Base-by-base conservation (phyloP, 192 early-diverging fungal genomes). In the Backusella morwellensis region DNA sequence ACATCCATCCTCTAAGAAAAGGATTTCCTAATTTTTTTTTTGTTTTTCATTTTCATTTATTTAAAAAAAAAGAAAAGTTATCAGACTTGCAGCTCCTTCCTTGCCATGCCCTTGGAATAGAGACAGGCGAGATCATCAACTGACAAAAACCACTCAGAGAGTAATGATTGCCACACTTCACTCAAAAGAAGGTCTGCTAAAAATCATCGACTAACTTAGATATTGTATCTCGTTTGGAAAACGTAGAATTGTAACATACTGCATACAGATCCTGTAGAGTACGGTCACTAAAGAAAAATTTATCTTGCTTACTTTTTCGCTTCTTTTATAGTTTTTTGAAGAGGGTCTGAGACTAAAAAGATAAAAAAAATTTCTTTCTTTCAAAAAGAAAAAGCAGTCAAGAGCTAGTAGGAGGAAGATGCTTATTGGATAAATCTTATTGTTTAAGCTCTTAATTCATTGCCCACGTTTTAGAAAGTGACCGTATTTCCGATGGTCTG, bases 231-330 rank as follows among this genome's bases (percentile, higher is more conserved):
- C 71, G 76, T 77, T 77, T 77, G 32, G 54, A 77, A 77, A 77
- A 77, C 76, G 70, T 77, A 72, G 70, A 77, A 77, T 69, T 70
- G 76, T 72, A 59, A 77, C 70, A 69, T 77, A 77, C 76, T 77
- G 76, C 54, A 77, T 77, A 77, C 76, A 77, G 70, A 77, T 77
- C 76, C 76, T 77, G 76, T 77, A 77, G 76, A 77, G 76, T 77
- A 77, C 76, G 76, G 76, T 77, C 76, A 77, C 76, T 77, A 77
- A 77, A 72, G 76, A 72, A 77, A 77, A 77, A 77, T 52, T 17
- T 21, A 6, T 5, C 1, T 69, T 69, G 35, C 11, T 35, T 40
- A 69, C 35, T n/a, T 36, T 69, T 17, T 36, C 19, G 6, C 14
- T 6, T 36, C 15, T 69, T 69, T 69, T 67, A 69, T 69, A 69